Percentiles rank a stretch among this genome's conserved stretches.
Conservation (phyloP, 129 eudicot genomes). For the Smallanthus sonchifolius region DNA sequence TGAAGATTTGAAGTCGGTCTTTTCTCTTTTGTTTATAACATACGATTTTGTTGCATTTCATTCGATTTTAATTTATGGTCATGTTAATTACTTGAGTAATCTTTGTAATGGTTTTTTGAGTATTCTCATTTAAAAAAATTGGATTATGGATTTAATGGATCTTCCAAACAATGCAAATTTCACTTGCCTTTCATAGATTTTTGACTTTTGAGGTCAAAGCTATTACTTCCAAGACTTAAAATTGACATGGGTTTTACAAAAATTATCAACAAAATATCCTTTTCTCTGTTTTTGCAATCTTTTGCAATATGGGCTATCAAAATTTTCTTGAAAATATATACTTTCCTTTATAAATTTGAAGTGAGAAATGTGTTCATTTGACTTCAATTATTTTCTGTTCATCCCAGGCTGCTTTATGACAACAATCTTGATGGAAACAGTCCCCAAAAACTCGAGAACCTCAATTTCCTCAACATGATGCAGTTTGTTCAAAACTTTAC, state of each 20-base stretch:
- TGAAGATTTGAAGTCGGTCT: not conserved
- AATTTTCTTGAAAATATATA: not conserved
- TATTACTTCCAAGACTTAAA: not conserved
- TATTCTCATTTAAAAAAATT: not conserved
- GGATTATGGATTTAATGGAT: not conserved
- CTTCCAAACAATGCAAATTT: not conserved
- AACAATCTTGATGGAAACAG: slow-evolving; percentile 49
- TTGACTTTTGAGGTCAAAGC: not conserved
- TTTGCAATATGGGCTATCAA: not conserved
- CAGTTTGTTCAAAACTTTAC: slow-evolving; percentile 46
- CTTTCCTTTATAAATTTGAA: not conserved
- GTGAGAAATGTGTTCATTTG: not conserved
- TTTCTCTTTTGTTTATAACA: not conserved
- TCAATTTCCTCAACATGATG: slow-evolving; percentile 33
- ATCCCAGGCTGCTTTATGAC: slow-evolving; percentile 51
- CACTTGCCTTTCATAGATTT: not conserved
- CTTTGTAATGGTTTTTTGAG: not conserved
- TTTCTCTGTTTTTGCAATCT: not conserved
- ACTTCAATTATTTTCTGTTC: slow-evolving; percentile 2
- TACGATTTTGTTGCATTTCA: not conserved
- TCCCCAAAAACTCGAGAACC: slow-evolving; percentile 38
- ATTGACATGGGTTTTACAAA: not conserved
- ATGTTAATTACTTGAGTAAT: not conserved
- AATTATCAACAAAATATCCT: not conserved
- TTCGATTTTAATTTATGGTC: not conserved